These are phyloP conservation scores for Neckera pumila DNA, from an alignment of 225 moss, liverwort and hornwort genomes.

Conservation along the genomic window DNA sequence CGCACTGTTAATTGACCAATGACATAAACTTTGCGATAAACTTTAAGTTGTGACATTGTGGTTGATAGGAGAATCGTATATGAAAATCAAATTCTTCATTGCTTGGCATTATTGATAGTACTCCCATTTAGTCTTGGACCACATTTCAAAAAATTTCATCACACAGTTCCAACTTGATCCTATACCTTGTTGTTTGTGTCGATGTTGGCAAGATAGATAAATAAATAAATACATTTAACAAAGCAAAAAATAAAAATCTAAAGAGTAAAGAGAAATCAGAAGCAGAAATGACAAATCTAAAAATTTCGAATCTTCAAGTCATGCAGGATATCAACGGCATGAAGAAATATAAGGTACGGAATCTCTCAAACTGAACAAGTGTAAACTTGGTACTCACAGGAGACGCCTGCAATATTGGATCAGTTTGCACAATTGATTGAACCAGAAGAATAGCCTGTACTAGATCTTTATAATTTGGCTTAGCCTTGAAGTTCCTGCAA, in stretches of 20 bases:
- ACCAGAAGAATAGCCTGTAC: slow-evolving; percentile 11
- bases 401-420: slow-evolving; percentile 21
- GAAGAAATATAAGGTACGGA: background rate
- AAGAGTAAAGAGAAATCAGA: background rate
- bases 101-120: background rate
- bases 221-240: background rate
- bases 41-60: background rate
- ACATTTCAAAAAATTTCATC: background rate
- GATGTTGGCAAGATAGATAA: background rate
- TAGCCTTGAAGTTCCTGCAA: slow-evolving; percentile 17
- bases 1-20: background rate
- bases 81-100: background rate
- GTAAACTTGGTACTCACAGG: slow-evolving; percentile 11
- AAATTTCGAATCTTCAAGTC: background rate
- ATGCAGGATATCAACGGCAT: background rate
- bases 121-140: background rate
- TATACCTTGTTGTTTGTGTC: background rate
- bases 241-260: background rate
- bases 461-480: slow-evolving; percentile 21
- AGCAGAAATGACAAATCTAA: background rate
- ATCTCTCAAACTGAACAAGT: background rate
- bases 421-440: slow-evolving; percentile 7
- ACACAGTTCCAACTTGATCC: background rate
- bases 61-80: background rate
- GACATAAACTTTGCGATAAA: background rate